Evolutionary conservation across 2,329 filamentous ascomycete genomes (phyloP), one percentile per base, ranked within the genome.

Genomic region (Hawksworthiomyces lignivorus): DNA sequence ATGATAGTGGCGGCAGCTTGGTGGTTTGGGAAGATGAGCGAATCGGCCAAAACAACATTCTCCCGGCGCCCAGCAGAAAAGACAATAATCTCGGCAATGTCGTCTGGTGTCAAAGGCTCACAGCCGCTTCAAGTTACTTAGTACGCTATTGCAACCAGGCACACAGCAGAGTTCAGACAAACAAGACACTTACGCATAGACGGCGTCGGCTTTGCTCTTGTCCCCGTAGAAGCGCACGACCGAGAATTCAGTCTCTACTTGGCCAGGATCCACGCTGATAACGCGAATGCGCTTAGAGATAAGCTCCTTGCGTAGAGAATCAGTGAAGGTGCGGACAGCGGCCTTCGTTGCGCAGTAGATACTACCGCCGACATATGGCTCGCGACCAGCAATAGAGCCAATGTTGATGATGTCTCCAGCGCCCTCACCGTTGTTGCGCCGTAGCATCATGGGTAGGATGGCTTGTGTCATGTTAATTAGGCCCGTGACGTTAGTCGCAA

Each of bases 391-490:
- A 56, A 95, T 89, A 50, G 82, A 87, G 46, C 88, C 88, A 55
- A 95, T 65, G 56, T 95, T 97, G 67, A 97, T 94, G 60, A 97
- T 88, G 58, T 96, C 90, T 53, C 90, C 90, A 29, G 75, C 70
- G 43, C 87, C 88, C 43, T 84, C 82, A 44, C 89, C 73, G 57
- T 65, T 77, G 24, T 26, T 26, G 62, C 74, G 84, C 52, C 76
- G 70, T 63, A 87, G 83, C 72, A 89, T 92, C 58, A 88, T 80
- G 40, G 84, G 80, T 14, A 97, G 62, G 29, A 95, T 72, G 37
- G 85, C 86, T 69, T 97, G 90, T 1, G 90, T 97, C 83, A 97
- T 87, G 69, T 89, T 86, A 68, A 97, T 92, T 27, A 97, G 72
- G 22, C 90, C 90, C 2, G 84, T 90, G 39, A 96, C 89, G 60